A percentile compares a stretch with the other conserved stretches of the same genome.
phyloP scores from a whole-genome alignment of 73 alveolate genomes.

The Diophrys appendiculata region DNA sequence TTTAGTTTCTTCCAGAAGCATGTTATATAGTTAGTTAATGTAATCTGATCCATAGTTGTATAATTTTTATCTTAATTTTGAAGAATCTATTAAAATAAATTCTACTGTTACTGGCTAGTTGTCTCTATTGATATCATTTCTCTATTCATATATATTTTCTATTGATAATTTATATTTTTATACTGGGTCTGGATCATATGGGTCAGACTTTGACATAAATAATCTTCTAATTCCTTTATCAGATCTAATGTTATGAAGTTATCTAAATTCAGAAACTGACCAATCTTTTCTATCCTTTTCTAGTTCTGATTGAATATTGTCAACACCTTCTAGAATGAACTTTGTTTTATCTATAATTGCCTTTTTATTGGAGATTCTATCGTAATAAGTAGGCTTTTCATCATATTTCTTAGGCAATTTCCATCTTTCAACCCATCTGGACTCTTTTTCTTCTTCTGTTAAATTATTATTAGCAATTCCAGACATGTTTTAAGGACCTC shows the following conservation, averaged over 20 bases:
- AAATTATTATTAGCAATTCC: slow-evolving; percentile 39
- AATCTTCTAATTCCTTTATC: slow-evolving; percentile 55
- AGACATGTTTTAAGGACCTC: background rate
- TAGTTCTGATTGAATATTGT: slow-evolving; percentile 36
- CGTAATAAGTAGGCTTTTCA: slow-evolving; percentile 51
- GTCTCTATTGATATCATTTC: slow-evolving; percentile 50
- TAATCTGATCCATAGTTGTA: slow-evolving; percentile 43
- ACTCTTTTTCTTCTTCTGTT: slow-evolving; percentile 61
- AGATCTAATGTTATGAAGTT: slow-evolving; percentile 54
- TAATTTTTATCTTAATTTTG: slow-evolving; percentile 45
- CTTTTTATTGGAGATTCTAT: slow-evolving; percentile 41
- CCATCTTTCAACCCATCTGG: slow-evolving; percentile 62
- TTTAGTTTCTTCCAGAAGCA: slow-evolving; percentile 55
- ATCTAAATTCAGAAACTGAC: slow-evolving; percentile 53
- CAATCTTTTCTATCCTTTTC: slow-evolving; percentile 57
- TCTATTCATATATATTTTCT: slow-evolving; percentile 45
- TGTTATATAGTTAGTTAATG: slow-evolving; percentile 43
- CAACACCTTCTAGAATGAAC: slow-evolving; percentile 54
- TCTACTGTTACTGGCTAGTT: slow-evolving; percentile 26
- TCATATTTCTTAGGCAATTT: slow-evolving; percentile 51
- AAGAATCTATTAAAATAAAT: slow-evolving; percentile 54
- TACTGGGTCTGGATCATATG: slow-evolving; percentile 63
- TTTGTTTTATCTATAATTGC: slow-evolving; percentile 25
- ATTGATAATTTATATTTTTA: slow-evolving; percentile 58
- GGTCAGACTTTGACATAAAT: slow-evolving; percentile 36